Base-by-base conservation (phyloP, 2,329 filamentous ascomycete species). In the Alternaria burnsii region DNA sequence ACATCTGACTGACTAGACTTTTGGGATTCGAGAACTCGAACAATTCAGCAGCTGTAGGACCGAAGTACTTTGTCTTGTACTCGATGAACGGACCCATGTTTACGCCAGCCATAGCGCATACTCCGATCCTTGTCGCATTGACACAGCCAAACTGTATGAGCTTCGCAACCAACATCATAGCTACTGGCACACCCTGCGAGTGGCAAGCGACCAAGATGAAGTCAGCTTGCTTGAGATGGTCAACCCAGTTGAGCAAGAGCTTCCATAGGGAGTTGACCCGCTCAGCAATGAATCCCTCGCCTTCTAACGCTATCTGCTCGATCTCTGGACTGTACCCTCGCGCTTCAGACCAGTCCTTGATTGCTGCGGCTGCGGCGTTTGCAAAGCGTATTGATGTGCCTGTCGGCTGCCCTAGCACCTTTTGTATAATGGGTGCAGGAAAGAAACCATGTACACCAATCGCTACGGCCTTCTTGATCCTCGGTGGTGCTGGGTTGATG, bases 371-470 rank as follows among this genome's bases (percentile, higher is more conserved):
- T 18, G 91, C 91, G 72, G 94, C 90, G 65, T 91, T 94, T 10
- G 94, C 93, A 74, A 99, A 99, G 41, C 93, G 90, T 58, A 98
- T 88, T 0, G 94, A 98, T 1, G 95, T 99, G 6, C 95, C 95
- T 0, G 94, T 99, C 0, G 95, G 95, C 70, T 97, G 94, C 0
- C 95, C 95, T 16, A 98, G 89, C 68, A 99, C 91, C 20, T 90
- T 91, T n/a, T 95, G 90, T 36, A 99, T 85, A 42, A 96, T 87
- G 0, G 91, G 88, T 0, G 93, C 93, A 1, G 95, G 95, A 67
- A 98, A 97, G 61, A 97, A 91, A 0, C 95, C 95, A 77, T 99
- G 95, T 1, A 99, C 88, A 40, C 95, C 95, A 67, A 99, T 97
- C 1, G 94, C 93, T 5, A 99, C 85, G 12, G 95, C 95, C 67